Evolutionary conservation across 108 stramenopile species (phyloP), one percentile per base, ranked within the genome.

Genomic region (Cyclotella atomus): DNA sequence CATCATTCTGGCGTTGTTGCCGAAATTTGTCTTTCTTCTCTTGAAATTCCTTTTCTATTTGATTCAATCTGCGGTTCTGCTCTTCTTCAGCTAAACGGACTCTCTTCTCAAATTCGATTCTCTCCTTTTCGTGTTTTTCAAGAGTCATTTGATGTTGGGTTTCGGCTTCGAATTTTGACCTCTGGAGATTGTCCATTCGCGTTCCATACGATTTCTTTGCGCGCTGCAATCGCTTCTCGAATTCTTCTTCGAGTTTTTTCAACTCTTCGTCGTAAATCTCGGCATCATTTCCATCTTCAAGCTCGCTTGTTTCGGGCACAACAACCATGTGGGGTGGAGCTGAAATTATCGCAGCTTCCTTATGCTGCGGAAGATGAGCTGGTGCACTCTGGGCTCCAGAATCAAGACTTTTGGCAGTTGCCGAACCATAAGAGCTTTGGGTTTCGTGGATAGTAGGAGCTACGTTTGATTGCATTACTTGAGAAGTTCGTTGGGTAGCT

Each of bases 171-270:
- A 78, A 78, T 68, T 88, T 87, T 9, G 87, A 87, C 25, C 91
- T 79, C 57, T 90, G 87, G 2, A 95, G 83, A 65, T 86, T 95
- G 71, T 93, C 92, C 95, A 95, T 95, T 41, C 95, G 81, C 46
- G 72, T 90, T 43, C 87, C 85, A 61, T 87, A 95, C 0, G 90
- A 91, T 76, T 90, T 91, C 79, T 90, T 84, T 10, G 92, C 91
- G 24, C 91, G 77, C 65, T 81, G 87, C 68, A 92, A 34, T 54
- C 87, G 90, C 82, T 91, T 93, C 65, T 90, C 79, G 65, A 87
- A 89, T 66, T 95, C 92, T 57, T 85, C 70, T 25, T 93, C 89
- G 0, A 95, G 71, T 66, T 81, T 82, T 28, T 87, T 69, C 32
- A 95, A 69, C 73, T 93, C 88, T 61, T 87, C 92, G 9, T 70